phyloP scores from a whole-genome alignment of 148 eudicot genomes.

The Cornus controversa region DNA sequence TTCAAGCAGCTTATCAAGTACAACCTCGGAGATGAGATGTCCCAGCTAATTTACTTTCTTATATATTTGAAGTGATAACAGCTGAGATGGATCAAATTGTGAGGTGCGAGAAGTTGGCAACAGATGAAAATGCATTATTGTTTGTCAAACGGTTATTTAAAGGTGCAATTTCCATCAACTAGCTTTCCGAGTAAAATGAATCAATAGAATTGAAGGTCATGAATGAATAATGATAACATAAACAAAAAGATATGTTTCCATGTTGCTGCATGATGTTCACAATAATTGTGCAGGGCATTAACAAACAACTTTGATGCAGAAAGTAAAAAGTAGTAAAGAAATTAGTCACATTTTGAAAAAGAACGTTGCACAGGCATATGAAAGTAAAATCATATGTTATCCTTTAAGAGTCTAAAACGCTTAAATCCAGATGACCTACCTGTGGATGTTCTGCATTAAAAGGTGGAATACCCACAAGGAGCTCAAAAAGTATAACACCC shows the following conservation, averaged over 20 bases:
- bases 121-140: not conserved
- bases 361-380: not conserved
- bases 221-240: not conserved
- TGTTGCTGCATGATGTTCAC: not conserved
- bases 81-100: too few species aligned
- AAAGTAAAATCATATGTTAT: not conserved
- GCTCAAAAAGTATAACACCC: constrained; percentile 95
- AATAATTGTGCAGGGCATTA: not conserved
- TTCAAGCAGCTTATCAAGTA: not conserved
- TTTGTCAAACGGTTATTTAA: not conserved
- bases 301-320: not conserved
- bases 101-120: too few species aligned
- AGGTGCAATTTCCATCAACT: not conserved
- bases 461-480: constrained; percentile 93
- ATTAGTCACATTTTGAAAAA: too few species aligned
- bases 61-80: not conserved
- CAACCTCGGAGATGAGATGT: not conserved
- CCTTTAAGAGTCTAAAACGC: too few species aligned
- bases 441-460: constrained; percentile 95
- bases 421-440: constrained; percentile 38
- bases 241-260: not conserved
- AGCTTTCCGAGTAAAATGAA: not conserved
- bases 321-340: not conserved
- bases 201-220: not conserved
- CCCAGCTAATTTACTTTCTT: not conserved